Evolutionary conservation across 106 monocot genomes (phyloP), one percentile per base, ranked within the genome.

Genomic region (Acorus calamus): DNA sequence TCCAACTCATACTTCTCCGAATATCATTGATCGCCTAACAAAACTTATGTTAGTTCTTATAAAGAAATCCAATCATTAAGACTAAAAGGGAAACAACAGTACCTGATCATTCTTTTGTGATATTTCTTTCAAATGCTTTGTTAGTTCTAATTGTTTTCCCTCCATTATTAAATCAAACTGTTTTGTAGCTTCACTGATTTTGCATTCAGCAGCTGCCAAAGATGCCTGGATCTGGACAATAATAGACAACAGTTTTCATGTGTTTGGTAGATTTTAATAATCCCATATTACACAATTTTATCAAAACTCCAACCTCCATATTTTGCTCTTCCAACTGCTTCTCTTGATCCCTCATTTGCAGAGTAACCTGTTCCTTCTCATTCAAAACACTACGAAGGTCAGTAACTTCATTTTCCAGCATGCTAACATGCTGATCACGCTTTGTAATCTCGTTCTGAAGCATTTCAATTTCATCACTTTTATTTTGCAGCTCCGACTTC

Each of bases 41-140:
- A 50, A 60, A 69, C 5, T 46, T 11, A 8, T 46, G 3, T 46
- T 47, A 10, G 44, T 11, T 44, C 51, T 12, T 60, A 10, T 11
- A 8, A 44, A 57, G 4, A n/a, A 4, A 43, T 44, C 7, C 43
- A 64, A 12, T 50, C 28, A 8, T 10, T 42, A 28, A 58, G 42
- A 69, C 9, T 49, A 57, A 58, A 65, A 6, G 47, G 60, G 14
- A 6, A 64, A 70, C 12, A 57, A 3, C 46, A 77, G 61, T 69
- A 88, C 96, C 88, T 87, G 96, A 61, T 98, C 96, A 81, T 98
- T 98, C 70, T 78, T 87, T 67, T 75, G 88, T 44, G 87, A 98
- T 66, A 98, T 78, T 58, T 98, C 92, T 68, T 88, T 98, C 58
- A 92, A 71, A 83, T 98, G 96, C 56, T 83, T 98, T 4, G 88